Base-by-base conservation (phyloP, 2,329 filamentous ascomycete genomes). In the Colletotrichum higginsianum region DNA sequence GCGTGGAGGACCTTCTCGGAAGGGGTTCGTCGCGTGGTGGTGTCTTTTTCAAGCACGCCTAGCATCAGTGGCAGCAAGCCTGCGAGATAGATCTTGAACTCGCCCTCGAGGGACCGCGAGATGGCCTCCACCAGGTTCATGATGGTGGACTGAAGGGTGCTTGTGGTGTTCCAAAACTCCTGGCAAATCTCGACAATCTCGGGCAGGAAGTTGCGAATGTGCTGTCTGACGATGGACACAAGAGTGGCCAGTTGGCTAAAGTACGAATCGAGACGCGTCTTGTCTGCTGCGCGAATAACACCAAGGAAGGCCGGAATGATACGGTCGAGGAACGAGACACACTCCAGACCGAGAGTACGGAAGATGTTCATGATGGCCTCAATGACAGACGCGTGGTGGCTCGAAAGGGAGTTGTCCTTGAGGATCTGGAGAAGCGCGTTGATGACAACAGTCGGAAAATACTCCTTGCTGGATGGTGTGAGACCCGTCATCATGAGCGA, bases 351-450 rank as follows among this genome's bases (percentile, higher is more conserved):
- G 72, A 99, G 88, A 0, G 97, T 99, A 76, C 96, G 94, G 83
- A 99, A 99, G 71, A 99, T 99, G 76, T 94, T 98, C 91, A 99
- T 98, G 77, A 99, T 97, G 6, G 96, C 96, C 80, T 98, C 96
- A 62, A 99, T 96, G 16, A 98, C 96, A 13, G 93, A 91, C 4
- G 95, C 96, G 78, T 99, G 97, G 77, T 98, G 96, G 78, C 97
- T 94, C 15, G 92, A 90, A 5, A 99, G 86, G 0, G 96, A 98
- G 35, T 92, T 91, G 76, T 99, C 96, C 77, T 96, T 97, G 46
- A 99, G 84, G 75, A 99, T 95, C 67, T 95, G 92, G 77, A 99
- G 91, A 13, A 99, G 88, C 2, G 96, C 97, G 77, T 98, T 98
- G 79, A 99, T 98, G 57, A 98, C 96, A 21, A 99, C 95, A 0